These are phyloP conservation scores for Trichoderma orchidacearum DNA, from an alignment of 495 filamentous ascomycete species.

Conservation along the genomic window DNA sequence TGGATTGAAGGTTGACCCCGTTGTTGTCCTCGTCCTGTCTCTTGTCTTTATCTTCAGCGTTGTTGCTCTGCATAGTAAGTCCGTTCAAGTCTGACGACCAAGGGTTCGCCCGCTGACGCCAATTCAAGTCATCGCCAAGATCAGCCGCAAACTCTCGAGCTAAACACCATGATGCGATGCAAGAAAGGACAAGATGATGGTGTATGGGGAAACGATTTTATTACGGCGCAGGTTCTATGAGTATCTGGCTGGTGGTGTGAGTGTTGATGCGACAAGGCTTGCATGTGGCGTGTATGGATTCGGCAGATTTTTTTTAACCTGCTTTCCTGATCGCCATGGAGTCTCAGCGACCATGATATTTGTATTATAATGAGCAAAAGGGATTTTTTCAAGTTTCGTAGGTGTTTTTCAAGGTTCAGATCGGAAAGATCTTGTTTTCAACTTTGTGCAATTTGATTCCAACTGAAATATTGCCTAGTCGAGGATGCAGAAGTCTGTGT, in stretches of 20 bases:
- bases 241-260: not conserved
- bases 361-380: not conserved
- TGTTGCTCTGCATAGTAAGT: conserved; percentile 89
- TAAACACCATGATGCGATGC: conserved; percentile 15
- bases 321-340: not conserved
- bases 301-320: not conserved
- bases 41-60: conserved; percentile 98
- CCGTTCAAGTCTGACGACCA: not conserved
- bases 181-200: not conserved
- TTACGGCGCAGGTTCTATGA: not conserved
- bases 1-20: conserved; percentile 90
- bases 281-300: not conserved
- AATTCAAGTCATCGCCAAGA: conserved; percentile 90
- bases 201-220: not conserved
- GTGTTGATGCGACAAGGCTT: not conserved
- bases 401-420: not conserved
- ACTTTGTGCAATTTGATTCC: too few relatives aligned
- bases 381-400: not conserved
- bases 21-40: conserved; percentile 86
- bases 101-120: conserved; percentile 9
- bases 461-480: too few relatives aligned
- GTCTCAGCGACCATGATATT: not conserved
- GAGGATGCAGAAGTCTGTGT: too few relatives aligned
- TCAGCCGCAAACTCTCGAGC: conserved; percentile 80
- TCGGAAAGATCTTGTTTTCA: too few relatives aligned